These are phyloP conservation scores for Jamesozyma gamospora DNA, from an alignment of 805 yeast genomes.

Conservation along the genomic window DNA sequence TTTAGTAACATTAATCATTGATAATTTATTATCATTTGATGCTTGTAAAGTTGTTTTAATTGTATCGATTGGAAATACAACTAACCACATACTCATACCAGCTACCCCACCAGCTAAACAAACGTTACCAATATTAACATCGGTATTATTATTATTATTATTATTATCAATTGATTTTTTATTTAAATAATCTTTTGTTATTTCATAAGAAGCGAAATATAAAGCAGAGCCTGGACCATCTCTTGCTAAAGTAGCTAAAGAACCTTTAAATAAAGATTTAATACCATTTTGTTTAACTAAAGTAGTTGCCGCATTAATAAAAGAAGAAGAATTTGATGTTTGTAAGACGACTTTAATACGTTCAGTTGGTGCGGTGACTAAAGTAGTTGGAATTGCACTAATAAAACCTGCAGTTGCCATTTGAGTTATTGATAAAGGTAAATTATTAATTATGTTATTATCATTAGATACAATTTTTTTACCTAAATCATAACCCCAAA, in stretches of 20 bases:
- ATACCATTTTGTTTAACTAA: constrained; percentile 76
- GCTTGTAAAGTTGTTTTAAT: constrained; percentile 48
- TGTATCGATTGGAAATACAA: constrained; percentile 93
- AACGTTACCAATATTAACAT: constrained; percentile 61
- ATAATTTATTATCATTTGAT: constrained; percentile 28
- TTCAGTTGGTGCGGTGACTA: constrained; percentile 96
- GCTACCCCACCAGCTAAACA: constrained; percentile 91
- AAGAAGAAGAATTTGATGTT: constrained; percentile 37
- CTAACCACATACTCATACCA: constrained; percentile 95
- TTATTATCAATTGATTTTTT: no score
- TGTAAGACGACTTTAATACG: constrained; percentile 91
- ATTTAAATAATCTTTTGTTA: constrained; percentile 54
- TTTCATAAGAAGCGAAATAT: constrained; percentile 91
- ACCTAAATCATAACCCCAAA: constrained; percentile 97
- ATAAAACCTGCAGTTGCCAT: constrained; percentile 88
- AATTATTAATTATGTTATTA: constrained; percentile 28
- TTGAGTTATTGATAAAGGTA: constrained; percentile 48
- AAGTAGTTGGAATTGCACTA: constrained; percentile 89
- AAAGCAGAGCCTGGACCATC: constrained; percentile 97
- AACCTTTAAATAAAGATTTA: constrained; percentile 79
- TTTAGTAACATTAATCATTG: constrained; percentile 56
- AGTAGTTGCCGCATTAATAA: constrained; percentile 42
- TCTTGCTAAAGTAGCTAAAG: constrained; percentile 84
- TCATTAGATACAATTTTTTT: constrained; percentile 53
- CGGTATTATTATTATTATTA: no score